Conservation (phyloP, 1,284 basidiomycete species). For the Agroathelia rolfsii region DNA sequence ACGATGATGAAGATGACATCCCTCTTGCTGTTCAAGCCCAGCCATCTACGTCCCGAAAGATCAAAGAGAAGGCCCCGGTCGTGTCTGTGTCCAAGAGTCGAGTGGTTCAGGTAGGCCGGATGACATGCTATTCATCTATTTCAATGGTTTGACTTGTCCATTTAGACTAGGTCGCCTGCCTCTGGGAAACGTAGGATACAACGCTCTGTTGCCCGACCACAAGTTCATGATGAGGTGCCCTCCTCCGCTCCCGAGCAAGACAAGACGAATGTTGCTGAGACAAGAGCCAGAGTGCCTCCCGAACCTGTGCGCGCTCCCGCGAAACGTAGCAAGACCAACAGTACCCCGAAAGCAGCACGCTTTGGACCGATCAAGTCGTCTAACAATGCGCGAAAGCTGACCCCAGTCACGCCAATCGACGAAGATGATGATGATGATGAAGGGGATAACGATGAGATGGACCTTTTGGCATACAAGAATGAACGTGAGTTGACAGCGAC, state of each 20-base stretch:
- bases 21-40: conserved; percentile 31
- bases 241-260: conserved; percentile 29
- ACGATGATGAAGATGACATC: conserved; percentile 32
- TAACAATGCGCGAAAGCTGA: conserved; percentile 1
- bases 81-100: too few relatives aligned
- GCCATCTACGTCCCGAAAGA: too few relatives aligned
- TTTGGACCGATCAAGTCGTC: too few relatives aligned
- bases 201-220: neutral
- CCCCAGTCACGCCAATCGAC: conserved; percentile 5
- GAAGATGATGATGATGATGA: conserved; percentile 12
- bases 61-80: too few relatives aligned
- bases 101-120: too few relatives aligned
- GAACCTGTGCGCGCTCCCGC: neutral
- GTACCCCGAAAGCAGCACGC: too few relatives aligned
- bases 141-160: too few relatives aligned
- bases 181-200: too few relatives aligned
- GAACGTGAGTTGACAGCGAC: conserved; percentile 32
- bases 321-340: neutral
- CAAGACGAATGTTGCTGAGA: conserved; percentile 11
- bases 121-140: too few relatives aligned
- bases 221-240: conserved; percentile 20
- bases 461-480: conserved; percentile 18
- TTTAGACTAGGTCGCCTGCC: too few relatives aligned
- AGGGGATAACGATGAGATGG: conserved; percentile 6
- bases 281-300: neutral